A percentile compares a stretch with the other conserved stretches of the same genome.
phyloP scores from a whole-genome alignment of 345 rosid genomes.

The Trapa bicornis region DNA sequence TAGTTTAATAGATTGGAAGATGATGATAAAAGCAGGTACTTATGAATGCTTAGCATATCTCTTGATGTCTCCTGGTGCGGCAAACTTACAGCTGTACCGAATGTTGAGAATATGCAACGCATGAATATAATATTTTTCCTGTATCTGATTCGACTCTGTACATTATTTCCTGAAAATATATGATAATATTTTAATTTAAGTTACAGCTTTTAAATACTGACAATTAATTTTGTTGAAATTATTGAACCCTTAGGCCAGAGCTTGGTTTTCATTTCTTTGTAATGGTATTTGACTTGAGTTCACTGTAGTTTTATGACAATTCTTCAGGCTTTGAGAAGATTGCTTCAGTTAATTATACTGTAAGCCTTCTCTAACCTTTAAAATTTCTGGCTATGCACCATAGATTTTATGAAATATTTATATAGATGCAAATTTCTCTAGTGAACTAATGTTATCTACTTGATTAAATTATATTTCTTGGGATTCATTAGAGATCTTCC shows the following conservation, averaged over 20 bases:
- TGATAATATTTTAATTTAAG: background rate
- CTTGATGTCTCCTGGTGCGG: conserved; percentile 16
- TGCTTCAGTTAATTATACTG: background rate
- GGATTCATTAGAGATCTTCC: background rate
- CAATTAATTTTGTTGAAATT: background rate
- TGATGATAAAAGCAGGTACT: conserved; percentile 20
- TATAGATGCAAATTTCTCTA: background rate
- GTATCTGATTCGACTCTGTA: conserved; percentile 15
- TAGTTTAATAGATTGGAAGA: conserved; percentile 13
- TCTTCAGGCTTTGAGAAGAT: background rate
- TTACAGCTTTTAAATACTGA: background rate
- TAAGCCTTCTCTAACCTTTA: background rate
- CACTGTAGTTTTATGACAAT: background rate
- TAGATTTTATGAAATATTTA: background rate
- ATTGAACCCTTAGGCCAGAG: background rate
- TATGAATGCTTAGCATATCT: conserved; percentile 10
- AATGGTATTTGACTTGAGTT: background rate
- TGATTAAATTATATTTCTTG: background rate
- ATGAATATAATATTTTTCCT: conserved; percentile 7
- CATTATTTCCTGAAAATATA: background rate
- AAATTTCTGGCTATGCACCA: background rate
- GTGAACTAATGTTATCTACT: background rate
- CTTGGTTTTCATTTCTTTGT: background rate
- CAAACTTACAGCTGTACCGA: conserved; percentile 11
- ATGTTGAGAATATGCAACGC: conserved; percentile 15